These are phyloP conservation scores for Trichoderma sp. DNA, from an alignment of 2,329 filamentous ascomycete species.

Conservation along the genomic window DNA sequence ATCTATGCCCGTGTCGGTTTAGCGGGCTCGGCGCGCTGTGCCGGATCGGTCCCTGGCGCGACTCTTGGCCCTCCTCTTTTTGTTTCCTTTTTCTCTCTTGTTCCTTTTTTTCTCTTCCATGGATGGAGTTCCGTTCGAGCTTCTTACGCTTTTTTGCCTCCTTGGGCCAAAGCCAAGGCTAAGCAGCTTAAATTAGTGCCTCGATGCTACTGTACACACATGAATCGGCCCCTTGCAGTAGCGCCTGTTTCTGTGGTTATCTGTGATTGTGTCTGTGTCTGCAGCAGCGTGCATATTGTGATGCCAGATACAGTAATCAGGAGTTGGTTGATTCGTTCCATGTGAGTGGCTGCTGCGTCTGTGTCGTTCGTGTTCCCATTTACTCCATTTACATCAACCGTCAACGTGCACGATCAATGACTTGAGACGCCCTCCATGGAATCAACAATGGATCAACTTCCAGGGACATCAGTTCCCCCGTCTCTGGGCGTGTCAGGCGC, in stretches of 20 bases:
- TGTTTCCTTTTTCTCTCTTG: not conserved
- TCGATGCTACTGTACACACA: not conserved
- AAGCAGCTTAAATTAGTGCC: not conserved
- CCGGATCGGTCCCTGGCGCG: conserved; percentile 19
- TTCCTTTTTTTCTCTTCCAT: not conserved
- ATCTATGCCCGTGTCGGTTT: not conserved
- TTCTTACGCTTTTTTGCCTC: not conserved
- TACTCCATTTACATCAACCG: not conserved
- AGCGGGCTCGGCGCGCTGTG: conserved; percentile 16
- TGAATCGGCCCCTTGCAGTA: not conserved
- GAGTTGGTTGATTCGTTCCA: not conserved
- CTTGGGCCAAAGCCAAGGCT: not conserved
- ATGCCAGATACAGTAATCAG: no score
- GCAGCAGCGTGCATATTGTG: not conserved
- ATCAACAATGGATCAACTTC: not conserved
- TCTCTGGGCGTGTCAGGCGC: not conserved
- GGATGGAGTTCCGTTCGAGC: not conserved
- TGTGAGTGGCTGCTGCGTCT: not conserved
- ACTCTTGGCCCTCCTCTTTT: not conserved
- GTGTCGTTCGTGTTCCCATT: not conserved
- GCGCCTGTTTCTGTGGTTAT: not conserved
- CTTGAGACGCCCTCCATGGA: not conserved
- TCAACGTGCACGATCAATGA: not conserved
- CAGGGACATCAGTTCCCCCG: no score
- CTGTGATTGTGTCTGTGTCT: not conserved